Evolutionary conservation across 2,329 filamentous ascomycete species (phyloP), one percentile per base, ranked within the genome.

Genomic region (Paracorniculantispora psalliotae): DNA sequence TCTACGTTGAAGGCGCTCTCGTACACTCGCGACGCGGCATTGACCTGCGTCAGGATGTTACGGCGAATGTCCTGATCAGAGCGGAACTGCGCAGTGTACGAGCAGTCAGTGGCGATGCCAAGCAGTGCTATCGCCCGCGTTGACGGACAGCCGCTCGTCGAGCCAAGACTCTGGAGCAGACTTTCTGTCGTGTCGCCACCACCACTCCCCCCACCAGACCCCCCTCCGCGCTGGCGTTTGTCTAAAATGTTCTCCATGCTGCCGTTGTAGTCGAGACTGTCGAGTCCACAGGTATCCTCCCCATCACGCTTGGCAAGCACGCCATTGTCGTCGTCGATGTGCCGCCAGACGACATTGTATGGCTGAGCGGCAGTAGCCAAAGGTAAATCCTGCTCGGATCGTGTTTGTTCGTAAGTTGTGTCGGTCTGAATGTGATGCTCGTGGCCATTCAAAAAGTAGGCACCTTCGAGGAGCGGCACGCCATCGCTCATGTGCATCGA

Each of bases 81-180:
- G 55, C 82, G 80, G 71, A 96, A 93, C 6, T 80, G 78, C 1
- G 77, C 78, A 5, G 87, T 90, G 68, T 96, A 96, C 6, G 84
- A 87, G 75, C 92, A 97, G 71, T 97, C 92, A 0, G 90, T 91
- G 4, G 91, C 91, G 23, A 96, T 83, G n/a, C 92, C 92, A n/a
- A 97, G 82, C 44, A 96, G 79, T 1, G 92, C 92, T 30, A 96
- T 90, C 70, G 88, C 90, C 62, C 90, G 83, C 4, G 89, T 89
- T 1, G 80, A 84, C 7, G 91, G 91, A 68, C 92, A 97, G 51
- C 92, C 92, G 5, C 74, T 68, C 0, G 88, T 90, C 57, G 82
- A 86, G 37, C 92, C 92, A 67, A 96, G 92, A 13, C 30, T 53
- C 30, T 49, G 59, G 23, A 59, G 30, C 30, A 59, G 44, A 23